A percentile compares a stretch with the other conserved stretches of the same genome.
phyloP scores from a whole-genome alignment of 805 yeast genomes.

The Zygosaccharomyces bisporus region DNA sequence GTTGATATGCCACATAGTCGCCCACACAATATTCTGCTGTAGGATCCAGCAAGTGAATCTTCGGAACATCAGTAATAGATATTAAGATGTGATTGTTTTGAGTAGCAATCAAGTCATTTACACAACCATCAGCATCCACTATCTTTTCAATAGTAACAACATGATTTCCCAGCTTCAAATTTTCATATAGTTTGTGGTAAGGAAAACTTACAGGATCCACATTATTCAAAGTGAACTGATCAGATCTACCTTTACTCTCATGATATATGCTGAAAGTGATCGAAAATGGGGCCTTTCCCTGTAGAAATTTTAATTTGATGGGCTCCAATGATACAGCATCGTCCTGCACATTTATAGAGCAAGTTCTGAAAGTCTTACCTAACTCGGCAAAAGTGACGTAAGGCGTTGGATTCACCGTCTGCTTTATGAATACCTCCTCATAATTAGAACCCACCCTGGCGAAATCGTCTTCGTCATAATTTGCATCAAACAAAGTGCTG shows the following conservation, averaged over 20 bases:
- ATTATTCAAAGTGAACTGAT: slow-evolving; percentile 43
- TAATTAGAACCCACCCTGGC: slow-evolving; percentile 26
- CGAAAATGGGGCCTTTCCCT: slow-evolving; percentile 60
- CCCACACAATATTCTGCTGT: slow-evolving; percentile 79
- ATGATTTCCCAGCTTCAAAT: slow-evolving; percentile 68
- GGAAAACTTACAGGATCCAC: slow-evolving; percentile 40
- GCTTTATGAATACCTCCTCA: slow-evolving; percentile 40
- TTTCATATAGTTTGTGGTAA: slow-evolving; percentile 45
- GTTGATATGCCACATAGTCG: slow-evolving; percentile 71
- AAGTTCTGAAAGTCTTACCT: slow-evolving; percentile 49
- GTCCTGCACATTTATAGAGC: slow-evolving; percentile 41
- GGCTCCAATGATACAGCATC: slow-evolving; percentile 40
- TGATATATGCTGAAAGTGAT: slow-evolving; percentile 57
- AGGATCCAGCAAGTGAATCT: slow-evolving; percentile 46
- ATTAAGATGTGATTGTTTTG: slow-evolving; percentile 44
- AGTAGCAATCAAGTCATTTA: slow-evolving; percentile 40
- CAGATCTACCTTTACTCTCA: slow-evolving; percentile 54
- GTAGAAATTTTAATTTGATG: slow-evolving; percentile 48
- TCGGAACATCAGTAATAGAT: slow-evolving; percentile 73
- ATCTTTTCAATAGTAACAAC: slow-evolving; percentile 54
- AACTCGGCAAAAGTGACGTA: slow-evolving; percentile 46
- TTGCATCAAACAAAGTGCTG: slow-evolving; percentile 59
- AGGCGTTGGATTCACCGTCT: slow-evolving; percentile 62
- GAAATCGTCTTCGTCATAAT: slow-evolving; percentile 47
- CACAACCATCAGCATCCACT: slow-evolving; percentile 69